Base-by-base conservation (phyloP, 2,329 filamentous ascomycete genomes). In the Phialophora chinensis region DNA sequence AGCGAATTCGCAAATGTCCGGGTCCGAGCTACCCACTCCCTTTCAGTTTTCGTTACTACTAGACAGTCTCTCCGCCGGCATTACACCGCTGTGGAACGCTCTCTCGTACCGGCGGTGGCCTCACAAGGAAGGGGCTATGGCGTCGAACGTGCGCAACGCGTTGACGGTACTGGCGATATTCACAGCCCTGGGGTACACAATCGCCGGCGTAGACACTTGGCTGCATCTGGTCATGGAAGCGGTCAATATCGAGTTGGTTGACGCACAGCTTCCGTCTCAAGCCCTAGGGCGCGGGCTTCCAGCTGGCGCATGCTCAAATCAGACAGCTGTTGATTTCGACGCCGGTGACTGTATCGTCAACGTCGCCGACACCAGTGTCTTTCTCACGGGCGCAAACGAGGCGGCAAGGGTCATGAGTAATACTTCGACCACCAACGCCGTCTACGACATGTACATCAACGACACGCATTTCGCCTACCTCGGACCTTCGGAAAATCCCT, bases 141-240 rank as follows among this genome's bases (percentile, higher is more conserved):
- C 20, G 29, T 61, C 27, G 29, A 66, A 20, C 60, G 63, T 23
- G n/a, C 71, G 50, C 69, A 65, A 25, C 25, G 53, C 61, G 2
- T 31, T 63, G 25, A 57, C 33, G 20, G 29, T 63, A 5, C 27
- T 63, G 23, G 50, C 59, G 27, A 29, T 42, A 23, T 61, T 61
- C 23, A 61, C 47, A 8, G 47, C 20, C 8, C 59, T 61, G 11
- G 54, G 62, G 29, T 58, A 64, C 47, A 53, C 62, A 5, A 57
- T 60, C 27, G 62, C 62, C 14, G 58, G 62, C n/a, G 71, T 68
- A 11, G 72, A 74, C 59, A 74, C 72, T 6, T 74, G 73, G 73
- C 69, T 74, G 42, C 72, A 74, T 57, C 47, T 74, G 25, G 68
- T 68, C n/a, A 73, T 69, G 11, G 71, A 69, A 5, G 72, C 72